Evolutionary conservation across 495 filamentous ascomycete species (phyloP), one percentile per base, ranked within the genome.

Genomic region (Podospora comata): DNA sequence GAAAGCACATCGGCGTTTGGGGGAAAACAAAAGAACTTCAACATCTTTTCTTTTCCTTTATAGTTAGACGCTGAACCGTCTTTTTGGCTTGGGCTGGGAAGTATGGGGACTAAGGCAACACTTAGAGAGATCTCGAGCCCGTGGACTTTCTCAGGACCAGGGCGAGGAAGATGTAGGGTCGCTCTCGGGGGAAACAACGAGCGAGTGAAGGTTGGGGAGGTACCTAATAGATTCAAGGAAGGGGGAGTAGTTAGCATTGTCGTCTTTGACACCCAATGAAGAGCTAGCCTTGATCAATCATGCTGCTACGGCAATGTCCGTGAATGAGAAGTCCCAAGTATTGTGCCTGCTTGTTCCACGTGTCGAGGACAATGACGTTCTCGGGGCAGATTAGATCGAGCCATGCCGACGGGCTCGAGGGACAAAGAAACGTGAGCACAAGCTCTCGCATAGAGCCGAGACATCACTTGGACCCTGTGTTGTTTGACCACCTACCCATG

Each of bases 11-110:
- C 73, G 78, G 78, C 77, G 78, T 80, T 79, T 72, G 68, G 74
- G 74, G 78, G 72, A 78, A 77, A 78, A 74, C 70, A 77, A 80
- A 80, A 80, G 78, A 80, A 78, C 67, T 80, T 80, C 78, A 80
- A 80, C 78, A 77, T 80, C 78, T 80, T 80, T 80, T 73, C 65
- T 73, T 77, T 79, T 76, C 76, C 75, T 75, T 66, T 68, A 69
- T 70, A 30, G 68, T 70, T 76, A 75, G 74, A 75, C 73, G 76
- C 66, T 71, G 74, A 71, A 69, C 71, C 64, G 67, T 74, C 71
- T 74, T 71, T 75, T 74, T 78, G 74, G 76, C 76, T 75, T 71
- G 76, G 13, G 73, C 66, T 58, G 28, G 27, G 30, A 39, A 67
- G 62, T 27, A 54, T 59, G 18, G 28, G 60, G 20, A n/a, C n/a